Conservation (phyloP, 306 rosid species). For the Quercus robur region DNA sequence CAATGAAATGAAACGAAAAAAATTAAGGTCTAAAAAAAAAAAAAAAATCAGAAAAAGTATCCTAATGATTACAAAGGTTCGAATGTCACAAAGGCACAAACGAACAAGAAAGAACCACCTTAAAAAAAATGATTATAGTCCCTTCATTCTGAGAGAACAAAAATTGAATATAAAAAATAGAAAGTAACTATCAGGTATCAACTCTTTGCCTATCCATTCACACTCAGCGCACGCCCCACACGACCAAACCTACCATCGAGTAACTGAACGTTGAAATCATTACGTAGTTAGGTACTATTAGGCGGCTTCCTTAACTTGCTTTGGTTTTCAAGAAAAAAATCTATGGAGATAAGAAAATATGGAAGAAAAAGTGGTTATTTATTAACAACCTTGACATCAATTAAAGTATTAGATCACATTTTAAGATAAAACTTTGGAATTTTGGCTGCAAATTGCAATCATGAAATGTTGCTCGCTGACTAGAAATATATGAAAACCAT, state of each 20-base stretch:
- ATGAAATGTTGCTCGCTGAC: not conserved
- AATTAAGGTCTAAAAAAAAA: not conserved
- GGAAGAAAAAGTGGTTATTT: not conserved
- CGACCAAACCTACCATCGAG: slow-evolving; percentile 48
- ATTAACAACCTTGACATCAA: not conserved
- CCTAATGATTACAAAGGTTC: slow-evolving; percentile 9
- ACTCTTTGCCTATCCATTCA: slow-evolving; percentile 15
- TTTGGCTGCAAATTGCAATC: not conserved
- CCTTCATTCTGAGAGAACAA: slow-evolving; percentile 37
- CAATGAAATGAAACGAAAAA: slow-evolving; percentile 4
- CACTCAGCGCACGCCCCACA: slow-evolving; percentile 36
- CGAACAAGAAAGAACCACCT: slow-evolving; percentile 17
- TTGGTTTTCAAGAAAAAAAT: slow-evolving; percentile 18
- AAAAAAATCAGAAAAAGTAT: not conserved
- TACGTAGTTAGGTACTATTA: slow-evolving; percentile 21
- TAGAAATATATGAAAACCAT: not conserved
- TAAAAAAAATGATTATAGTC: not conserved
- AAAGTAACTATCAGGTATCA: not conserved
- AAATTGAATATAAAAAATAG: slow-evolving; percentile 11
- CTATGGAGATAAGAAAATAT: not conserved
- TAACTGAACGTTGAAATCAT: slow-evolving; percentile 21
- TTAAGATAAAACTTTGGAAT: not conserved
- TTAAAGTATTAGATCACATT: not conserved
- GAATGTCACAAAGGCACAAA: slow-evolving; percentile 29
- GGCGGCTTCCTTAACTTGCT: slow-evolving; percentile 44